Evolutionary conservation across 495 filamentous ascomycete species (phyloP).

Genomic region (Talaromyces ruber): DNA sequence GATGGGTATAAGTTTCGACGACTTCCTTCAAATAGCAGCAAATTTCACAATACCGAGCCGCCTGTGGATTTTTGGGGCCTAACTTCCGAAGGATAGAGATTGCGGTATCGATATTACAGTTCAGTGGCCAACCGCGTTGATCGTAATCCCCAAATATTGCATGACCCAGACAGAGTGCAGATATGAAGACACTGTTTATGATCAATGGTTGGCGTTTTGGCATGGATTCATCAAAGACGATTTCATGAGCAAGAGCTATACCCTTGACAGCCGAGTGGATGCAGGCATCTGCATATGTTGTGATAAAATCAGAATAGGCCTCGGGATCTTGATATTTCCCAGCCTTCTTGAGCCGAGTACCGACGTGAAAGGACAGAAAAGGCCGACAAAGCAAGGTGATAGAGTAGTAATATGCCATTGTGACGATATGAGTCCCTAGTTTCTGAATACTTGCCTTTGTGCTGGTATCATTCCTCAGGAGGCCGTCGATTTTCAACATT

Average conservation of each 20-base stretch:
- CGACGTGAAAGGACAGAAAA: conserved; percentile 6
- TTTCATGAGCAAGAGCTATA: conserved; percentile 2
- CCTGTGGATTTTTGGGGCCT: not conserved
- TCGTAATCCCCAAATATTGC: conserved; percentile 53
- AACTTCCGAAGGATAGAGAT: not conserved
- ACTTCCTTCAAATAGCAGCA: not conserved
- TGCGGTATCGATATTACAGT: not conserved
- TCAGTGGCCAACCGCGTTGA: not conserved
- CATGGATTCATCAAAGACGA: conserved; percentile 17
- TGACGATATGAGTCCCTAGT: conserved; percentile 8
- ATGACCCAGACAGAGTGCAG: conserved; percentile 57
- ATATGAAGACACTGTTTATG: conserved; percentile 67
- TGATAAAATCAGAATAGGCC: not conserved
- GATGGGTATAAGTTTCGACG: not conserved
- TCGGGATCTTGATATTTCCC: not conserved
- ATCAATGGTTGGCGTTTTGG: conserved; percentile 60
- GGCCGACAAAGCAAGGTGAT: conserved; percentile 28
- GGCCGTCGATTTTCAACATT: not conserved
- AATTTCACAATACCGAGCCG: not conserved
- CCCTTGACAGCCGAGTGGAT: conserved; percentile 8
- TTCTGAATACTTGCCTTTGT: not conserved
- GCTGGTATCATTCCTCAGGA: not conserved
- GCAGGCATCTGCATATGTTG: conserved; percentile 6
- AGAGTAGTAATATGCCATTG: conserved; percentile 13
- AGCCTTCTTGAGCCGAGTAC: not conserved